Evolutionary conservation across 345 rosid species (phyloP).

Genomic region (Acer yangbiense): DNA sequence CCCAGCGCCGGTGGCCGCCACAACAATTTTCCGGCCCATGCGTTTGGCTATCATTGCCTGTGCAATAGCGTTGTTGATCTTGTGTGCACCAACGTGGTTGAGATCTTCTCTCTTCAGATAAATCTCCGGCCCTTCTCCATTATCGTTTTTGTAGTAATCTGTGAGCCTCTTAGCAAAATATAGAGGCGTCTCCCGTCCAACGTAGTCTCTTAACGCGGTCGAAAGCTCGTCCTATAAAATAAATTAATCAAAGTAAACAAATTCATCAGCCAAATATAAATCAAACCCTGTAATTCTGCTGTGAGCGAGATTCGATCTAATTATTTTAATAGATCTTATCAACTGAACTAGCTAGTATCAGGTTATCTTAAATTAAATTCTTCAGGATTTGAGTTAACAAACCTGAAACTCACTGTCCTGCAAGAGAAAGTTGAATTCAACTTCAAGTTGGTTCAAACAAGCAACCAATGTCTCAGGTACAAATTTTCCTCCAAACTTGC

Average conservation of each 20-base stretch:
- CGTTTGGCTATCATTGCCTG: constrained; percentile 86
- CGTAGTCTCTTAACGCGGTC: constrained; percentile 66
- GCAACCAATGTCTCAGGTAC: constrained; percentile 72
- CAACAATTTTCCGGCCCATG: constrained; percentile 54
- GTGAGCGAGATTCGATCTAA: too few relatives aligned
- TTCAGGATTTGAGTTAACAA: not conserved
- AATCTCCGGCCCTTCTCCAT: constrained; percentile 68
- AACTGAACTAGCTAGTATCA: too few relatives aligned
- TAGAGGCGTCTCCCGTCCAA: constrained; percentile 81
- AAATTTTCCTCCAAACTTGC: constrained; percentile 76
- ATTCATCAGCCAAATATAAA: too few relatives aligned
- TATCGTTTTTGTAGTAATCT: constrained; percentile 54
- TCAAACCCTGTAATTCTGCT: not conserved
- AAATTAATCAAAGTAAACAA: not conserved
- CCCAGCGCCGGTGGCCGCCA: constrained; percentile 86
- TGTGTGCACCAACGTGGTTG: constrained; percentile 76
- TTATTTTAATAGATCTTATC: too few relatives aligned
- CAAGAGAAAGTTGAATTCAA: constrained; percentile 44
- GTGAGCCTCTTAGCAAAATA: constrained; percentile 73
- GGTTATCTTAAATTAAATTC: too few relatives aligned
- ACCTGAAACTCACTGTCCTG: constrained; percentile 73
- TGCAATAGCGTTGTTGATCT: constrained; percentile 82
- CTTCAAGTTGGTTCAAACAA: constrained; percentile 58
- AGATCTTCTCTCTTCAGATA: constrained; percentile 89
- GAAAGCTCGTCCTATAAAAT: constrained; percentile 57